Percentiles rank a stretch among this genome's conserved stretches.
These are phyloP conservation scores for Clonostachys chloroleuca DNA, from an alignment of 2,329 filamentous ascomycete genomes.

Conservation along the genomic window DNA sequence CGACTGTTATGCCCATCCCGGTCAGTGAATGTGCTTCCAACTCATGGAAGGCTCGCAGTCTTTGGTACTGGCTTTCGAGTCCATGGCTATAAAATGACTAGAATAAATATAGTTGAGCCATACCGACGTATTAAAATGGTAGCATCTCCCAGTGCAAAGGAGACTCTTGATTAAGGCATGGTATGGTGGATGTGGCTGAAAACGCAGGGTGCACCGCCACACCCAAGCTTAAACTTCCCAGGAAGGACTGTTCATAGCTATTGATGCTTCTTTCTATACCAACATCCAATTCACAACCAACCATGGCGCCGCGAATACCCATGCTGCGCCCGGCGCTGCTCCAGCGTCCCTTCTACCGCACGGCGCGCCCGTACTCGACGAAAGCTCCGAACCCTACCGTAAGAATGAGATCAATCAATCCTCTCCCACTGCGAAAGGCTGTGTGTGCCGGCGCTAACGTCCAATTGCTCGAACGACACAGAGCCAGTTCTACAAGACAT, in stretches of 20 bases:
- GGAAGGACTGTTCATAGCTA: not conserved
- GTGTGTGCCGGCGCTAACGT: not conserved
- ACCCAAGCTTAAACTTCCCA: not conserved
- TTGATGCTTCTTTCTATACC: not conserved
- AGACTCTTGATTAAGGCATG: too few relatives aligned
- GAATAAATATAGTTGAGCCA: too few relatives aligned
- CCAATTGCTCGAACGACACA: constrained; percentile 16
- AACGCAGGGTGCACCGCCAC: constrained; percentile 5
- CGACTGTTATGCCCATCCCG: too few relatives aligned
- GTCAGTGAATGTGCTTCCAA: too few relatives aligned
- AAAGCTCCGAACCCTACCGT: not conserved
- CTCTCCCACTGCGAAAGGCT: not conserved
- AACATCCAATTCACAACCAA: not conserved
- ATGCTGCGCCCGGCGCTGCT: not conserved
- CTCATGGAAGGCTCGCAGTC: too few relatives aligned
- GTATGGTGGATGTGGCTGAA: not conserved
- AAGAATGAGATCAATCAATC: not conserved
- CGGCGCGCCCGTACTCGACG: not conserved
- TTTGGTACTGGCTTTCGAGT: too few relatives aligned
- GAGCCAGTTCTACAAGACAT: constrained; percentile 70
- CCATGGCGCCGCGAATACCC: constrained; percentile 1
- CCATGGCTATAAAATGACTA: too few relatives aligned
- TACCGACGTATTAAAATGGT: too few relatives aligned
- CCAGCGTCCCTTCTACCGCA: too few relatives aligned
- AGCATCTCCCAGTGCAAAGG: too few relatives aligned